Evolutionary conservation across 2,329 filamentous ascomycete genomes (phyloP).

Genomic region (Mycogone perniciosa): DNA sequence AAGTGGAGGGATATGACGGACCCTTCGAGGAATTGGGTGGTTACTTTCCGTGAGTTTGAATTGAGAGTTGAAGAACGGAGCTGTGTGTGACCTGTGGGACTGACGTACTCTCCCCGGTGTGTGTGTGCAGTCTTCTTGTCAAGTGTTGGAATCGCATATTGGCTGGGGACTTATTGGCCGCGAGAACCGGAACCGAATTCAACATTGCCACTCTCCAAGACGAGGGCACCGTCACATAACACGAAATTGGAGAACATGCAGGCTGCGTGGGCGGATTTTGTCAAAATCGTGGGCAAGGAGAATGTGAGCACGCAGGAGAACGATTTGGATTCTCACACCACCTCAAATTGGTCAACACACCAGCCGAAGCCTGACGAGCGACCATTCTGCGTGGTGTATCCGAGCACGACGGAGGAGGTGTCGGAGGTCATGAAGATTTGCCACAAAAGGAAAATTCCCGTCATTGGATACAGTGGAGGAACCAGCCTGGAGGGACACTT

Average conservation of each 20-base stretch:
- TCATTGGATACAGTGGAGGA: conserved; percentile 80
- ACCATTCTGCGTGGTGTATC: conserved; percentile 69
- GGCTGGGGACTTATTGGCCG: conserved; percentile 50
- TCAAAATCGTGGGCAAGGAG: conserved; percentile 55
- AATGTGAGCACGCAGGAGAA: conserved; percentile 55
- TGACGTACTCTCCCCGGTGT: not conserved
- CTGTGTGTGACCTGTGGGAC: not conserved
- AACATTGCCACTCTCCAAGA: conserved; percentile 51
- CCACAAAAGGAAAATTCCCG: conserved; percentile 71
- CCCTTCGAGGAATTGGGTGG: conserved; percentile 42
- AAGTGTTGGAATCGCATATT: conserved; percentile 49
- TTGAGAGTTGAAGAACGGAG: not conserved
- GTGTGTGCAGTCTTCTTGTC: conserved; percentile 43
- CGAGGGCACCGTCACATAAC: conserved; percentile 49
- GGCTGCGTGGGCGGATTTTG: conserved; percentile 64
- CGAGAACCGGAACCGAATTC: conserved; percentile 46
- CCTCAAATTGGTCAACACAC: conserved; percentile 59
- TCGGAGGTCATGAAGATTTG: conserved; percentile 85
- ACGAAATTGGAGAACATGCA: conserved; percentile 57
- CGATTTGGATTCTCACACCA: conserved; percentile 51
- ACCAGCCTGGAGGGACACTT: conserved; percentile 89
- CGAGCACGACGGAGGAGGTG: conserved; percentile 72
- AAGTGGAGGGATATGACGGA: conserved; percentile 35
- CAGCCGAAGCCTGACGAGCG: conserved; percentile 40
- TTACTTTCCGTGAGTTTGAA: conserved; percentile 46